Conservation (phyloP, 2,329 filamentous ascomycete genomes). For the Rhexocercosporidium sp. region DNA sequence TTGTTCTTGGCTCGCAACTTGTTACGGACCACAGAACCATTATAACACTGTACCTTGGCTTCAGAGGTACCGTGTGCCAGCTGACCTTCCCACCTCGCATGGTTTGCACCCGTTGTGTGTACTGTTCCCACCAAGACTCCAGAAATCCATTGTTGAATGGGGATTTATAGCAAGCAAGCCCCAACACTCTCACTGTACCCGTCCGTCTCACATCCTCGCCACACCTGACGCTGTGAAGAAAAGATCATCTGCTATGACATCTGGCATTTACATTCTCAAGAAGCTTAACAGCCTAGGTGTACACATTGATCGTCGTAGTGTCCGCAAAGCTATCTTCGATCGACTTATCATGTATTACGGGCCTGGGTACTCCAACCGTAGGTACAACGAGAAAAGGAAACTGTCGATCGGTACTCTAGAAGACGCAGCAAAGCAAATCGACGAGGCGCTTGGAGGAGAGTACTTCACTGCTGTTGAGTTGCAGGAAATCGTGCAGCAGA, state of each 20-base stretch:
- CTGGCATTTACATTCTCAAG: constrained; percentile 38
- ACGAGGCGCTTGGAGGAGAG: constrained; percentile 31
- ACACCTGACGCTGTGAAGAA: background rate
- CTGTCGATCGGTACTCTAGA: constrained; percentile 25
- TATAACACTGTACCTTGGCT: background rate
- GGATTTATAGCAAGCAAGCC: constrained; percentile 47
- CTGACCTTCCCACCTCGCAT: constrained; percentile 30
- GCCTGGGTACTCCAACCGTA: constrained; percentile 28
- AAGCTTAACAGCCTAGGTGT: constrained; percentile 29
- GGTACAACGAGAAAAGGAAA: constrained; percentile 28
- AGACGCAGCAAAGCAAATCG: constrained; percentile 23
- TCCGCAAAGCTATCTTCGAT: constrained; percentile 33
- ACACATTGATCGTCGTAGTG: constrained; percentile 22
- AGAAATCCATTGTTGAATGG: constrained; percentile 55
- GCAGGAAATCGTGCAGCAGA: background rate
- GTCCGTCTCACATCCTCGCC: background rate
- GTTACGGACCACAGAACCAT: constrained; percentile 42
- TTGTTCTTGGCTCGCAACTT: constrained; percentile 53
- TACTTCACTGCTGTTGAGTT: constrained; percentile 20
- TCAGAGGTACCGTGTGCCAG: constrained; percentile 19
- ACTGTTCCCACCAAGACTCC: constrained; percentile 50
- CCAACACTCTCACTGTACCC: background rate
- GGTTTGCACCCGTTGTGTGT: constrained; percentile 43
- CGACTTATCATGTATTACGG: constrained; percentile 39
- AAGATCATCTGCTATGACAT: constrained; percentile 23